These are phyloP conservation scores for Martiniozyma abietophila DNA, from an alignment of 805 yeast genomes.

Conservation along the genomic window DNA sequence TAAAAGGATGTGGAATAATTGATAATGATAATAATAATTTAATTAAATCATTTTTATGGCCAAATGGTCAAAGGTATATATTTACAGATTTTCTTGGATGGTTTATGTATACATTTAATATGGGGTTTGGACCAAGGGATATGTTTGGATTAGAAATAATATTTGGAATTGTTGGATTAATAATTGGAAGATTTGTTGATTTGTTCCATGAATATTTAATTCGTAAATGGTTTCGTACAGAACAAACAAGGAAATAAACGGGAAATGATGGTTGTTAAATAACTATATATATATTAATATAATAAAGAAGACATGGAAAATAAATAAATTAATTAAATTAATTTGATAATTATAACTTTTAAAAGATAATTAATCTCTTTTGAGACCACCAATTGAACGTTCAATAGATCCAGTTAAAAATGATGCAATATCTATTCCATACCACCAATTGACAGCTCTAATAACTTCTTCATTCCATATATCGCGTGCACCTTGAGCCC, in stretches of 20 bases:
- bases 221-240: slow-evolving; percentile 34
- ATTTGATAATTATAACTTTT: slow-evolving; percentile 1
- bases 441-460: slow-evolving; percentile 53
- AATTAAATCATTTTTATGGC: slow-evolving; percentile 10
- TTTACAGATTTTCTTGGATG: slow-evolving; percentile 83
- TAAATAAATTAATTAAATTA: slow-evolving; percentile 4
- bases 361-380: no score
- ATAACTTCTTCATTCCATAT: slow-evolving; percentile 73
- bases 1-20: slow-evolving; percentile 36
- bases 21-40: neutral
- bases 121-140: slow-evolving; percentile 64
- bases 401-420: slow-evolving; percentile 11
- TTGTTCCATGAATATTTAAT: slow-evolving; percentile 45
- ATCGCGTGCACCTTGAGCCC: slow-evolving; percentile 59
- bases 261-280: neutral
- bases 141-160: slow-evolving; percentile 44
- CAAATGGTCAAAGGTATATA: slow-evolving; percentile 59
- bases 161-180: slow-evolving; percentile 37
- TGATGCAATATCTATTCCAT: slow-evolving; percentile 24
- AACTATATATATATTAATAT: neutral
- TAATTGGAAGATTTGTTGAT: slow-evolving; percentile 54
- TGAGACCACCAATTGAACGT: no score
- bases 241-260: neutral
- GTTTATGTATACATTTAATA: slow-evolving; percentile 55
- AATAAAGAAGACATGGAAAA: neutral